Evolutionary conservation across 2,329 filamentous ascomycete species (phyloP).

Genomic region (Fusarium pilosicola): DNA sequence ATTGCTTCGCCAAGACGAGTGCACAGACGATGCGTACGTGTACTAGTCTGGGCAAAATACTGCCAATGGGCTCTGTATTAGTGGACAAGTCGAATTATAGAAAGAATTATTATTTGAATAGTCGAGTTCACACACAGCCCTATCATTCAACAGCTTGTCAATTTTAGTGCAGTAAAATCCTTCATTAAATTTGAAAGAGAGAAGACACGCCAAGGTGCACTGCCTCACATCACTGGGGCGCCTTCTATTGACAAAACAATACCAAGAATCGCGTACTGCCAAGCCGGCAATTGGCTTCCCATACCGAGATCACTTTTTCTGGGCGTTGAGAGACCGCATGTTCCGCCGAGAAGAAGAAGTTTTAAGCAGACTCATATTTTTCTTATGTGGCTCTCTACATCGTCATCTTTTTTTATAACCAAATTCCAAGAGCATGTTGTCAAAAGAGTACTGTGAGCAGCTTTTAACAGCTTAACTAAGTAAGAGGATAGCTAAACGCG

Average conservation of each 20-base stretch:
- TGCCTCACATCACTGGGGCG: not conserved
- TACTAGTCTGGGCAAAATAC: not conserved
- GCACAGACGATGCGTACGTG: constrained; percentile 20
- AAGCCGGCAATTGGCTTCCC: constrained; percentile 11
- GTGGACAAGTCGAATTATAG: not conserved
- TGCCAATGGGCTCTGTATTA: fast-evolving
- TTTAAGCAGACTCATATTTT: too few species aligned
- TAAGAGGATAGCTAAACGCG: fast-evolving
- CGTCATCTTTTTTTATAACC: too few species aligned
- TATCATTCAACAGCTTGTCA: not conserved
- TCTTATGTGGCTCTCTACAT: too few species aligned
- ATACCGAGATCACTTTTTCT: constrained; percentile 8
- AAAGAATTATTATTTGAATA: not conserved
- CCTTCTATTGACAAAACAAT: not conserved
- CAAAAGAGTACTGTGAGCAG: fast-evolving
- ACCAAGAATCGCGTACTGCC: constrained; percentile 4
- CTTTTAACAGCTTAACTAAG: fast-evolving
- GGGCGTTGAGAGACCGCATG: not conserved
- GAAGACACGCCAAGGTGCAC: not conserved
- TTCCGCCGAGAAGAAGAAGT: fast-evolving
- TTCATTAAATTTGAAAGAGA: fast-evolving
- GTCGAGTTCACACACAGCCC: too few species aligned
- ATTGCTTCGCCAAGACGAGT: constrained; percentile 14
- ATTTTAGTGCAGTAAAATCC: not conserved
- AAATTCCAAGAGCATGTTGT: too few species aligned